A percentile compares a stretch with the other conserved stretches of the same genome.
These are phyloP conservation scores for Aspergillus sclerotioniger DNA, from an alignment of 495 filamentous ascomycete species.

Conservation along the genomic window DNA sequence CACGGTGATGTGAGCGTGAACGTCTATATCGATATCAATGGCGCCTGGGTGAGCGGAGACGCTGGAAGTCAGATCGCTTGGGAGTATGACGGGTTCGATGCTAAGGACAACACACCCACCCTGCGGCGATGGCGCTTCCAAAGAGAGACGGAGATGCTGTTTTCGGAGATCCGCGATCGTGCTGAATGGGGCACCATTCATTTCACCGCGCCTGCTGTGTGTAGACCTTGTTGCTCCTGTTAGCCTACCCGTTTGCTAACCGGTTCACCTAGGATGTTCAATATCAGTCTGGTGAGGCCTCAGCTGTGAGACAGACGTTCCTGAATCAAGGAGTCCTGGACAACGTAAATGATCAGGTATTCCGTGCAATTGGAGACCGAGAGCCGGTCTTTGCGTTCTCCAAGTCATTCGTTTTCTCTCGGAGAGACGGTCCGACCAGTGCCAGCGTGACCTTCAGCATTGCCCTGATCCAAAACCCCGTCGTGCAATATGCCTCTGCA, in stretches of 20 bases:
- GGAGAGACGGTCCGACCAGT: slow-evolving; percentile 17
- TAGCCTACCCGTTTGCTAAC: slow-evolving; percentile 16
- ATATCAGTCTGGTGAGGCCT: slow-evolving; percentile 71
- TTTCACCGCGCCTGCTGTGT: slow-evolving; percentile 66
- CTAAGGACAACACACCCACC: slow-evolving; percentile 24
- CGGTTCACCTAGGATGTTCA: slow-evolving; percentile 44
- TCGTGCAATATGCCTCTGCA: slow-evolving; percentile 81
- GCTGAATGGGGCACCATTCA: slow-evolving; percentile 89
- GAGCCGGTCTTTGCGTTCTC: slow-evolving; percentile 91
- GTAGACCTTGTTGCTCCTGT: slow-evolving; percentile 12
- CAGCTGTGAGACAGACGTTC: slow-evolving; percentile 67
- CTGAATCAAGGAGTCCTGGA: slow-evolving; percentile 63
- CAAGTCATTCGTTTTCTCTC: slow-evolving; percentile 65
- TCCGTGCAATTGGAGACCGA: slow-evolving; percentile 73
- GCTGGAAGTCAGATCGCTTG: slow-evolving; percentile 66
- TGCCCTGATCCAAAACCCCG: slow-evolving; percentile 77
- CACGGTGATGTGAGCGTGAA: slow-evolving; percentile 70
- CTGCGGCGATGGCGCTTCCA: slow-evolving; percentile 66
- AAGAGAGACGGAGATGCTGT: slow-evolving; percentile 60
- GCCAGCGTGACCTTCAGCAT: slow-evolving; percentile 76
- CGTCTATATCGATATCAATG: slow-evolving; percentile 85
- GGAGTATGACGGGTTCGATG: slow-evolving; percentile 51
- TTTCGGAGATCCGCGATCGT: slow-evolving; percentile 73
- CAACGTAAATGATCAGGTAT: slow-evolving; percentile 63
- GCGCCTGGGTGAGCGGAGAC: slow-evolving; percentile 83